Evolutionary conservation across 2,329 filamentous ascomycete genomes (phyloP).

Genomic region (Coniochaeta pulveracea): DNA sequence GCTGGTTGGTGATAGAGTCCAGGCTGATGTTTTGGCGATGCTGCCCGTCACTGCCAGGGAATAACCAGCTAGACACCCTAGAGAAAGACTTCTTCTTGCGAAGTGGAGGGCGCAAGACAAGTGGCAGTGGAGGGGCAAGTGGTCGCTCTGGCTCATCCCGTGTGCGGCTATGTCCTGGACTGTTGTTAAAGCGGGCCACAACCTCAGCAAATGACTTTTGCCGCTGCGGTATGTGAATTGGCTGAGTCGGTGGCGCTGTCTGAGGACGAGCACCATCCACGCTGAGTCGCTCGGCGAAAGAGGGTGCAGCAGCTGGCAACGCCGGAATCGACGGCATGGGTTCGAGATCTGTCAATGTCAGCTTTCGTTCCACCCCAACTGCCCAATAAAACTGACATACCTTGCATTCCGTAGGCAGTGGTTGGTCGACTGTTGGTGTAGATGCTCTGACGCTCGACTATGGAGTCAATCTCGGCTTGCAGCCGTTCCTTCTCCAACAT

Average conservation of each 20-base stretch:
- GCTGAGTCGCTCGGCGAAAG: slow-evolving; percentile 44
- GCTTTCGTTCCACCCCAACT: background rate
- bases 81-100: slow-evolving; percentile 59
- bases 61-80: slow-evolving; percentile 48
- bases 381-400: slow-evolving; percentile 14
- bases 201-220: slow-evolving; percentile 9
- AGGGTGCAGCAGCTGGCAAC: slow-evolving; percentile 43
- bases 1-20: slow-evolving; percentile 43
- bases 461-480: slow-evolving; percentile 47
- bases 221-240: slow-evolving; percentile 1
- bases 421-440: slow-evolving; percentile 42
- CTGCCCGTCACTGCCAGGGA: slow-evolving; percentile 24
- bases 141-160: slow-evolving; percentile 21
- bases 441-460: slow-evolving; percentile 49
- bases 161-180: slow-evolving; percentile 6
- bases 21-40: slow-evolving; percentile 28
- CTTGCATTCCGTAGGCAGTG: slow-evolving; percentile 31
- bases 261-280: slow-evolving; percentile 27
- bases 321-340: slow-evolving; percentile 46
- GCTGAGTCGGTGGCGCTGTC: slow-evolving; percentile 16
- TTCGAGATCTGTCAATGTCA: slow-evolving; percentile 26
- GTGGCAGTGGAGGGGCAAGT: slow-evolving; percentile 44
- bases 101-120: slow-evolving; percentile 47
- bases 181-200: slow-evolving; percentile 9
- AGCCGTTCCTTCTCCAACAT: slow-evolving; percentile 47